phyloP scores from a whole-genome alignment of 257 asterid species.

The Cruciata laevipes region DNA sequence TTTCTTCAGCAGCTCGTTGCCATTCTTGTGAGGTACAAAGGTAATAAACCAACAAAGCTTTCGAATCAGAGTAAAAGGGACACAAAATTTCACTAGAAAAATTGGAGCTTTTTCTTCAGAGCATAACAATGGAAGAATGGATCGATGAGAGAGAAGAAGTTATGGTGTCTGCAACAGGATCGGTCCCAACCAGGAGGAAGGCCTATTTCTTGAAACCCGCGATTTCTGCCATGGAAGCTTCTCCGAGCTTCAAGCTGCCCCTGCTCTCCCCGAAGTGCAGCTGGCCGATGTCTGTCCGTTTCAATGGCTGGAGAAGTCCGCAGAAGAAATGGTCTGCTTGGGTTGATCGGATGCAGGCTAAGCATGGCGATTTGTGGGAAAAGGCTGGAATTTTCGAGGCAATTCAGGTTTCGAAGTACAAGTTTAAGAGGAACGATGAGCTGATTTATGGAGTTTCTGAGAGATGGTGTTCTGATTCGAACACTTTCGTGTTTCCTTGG shows the following conservation, averaged over 20 bases:
- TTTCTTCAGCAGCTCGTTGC: too few relatives aligned
- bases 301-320: conserved; percentile 25
- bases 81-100: background rate
- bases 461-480: conserved; percentile 36
- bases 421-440: conserved; percentile 14
- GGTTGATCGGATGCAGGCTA: conserved; percentile 20
- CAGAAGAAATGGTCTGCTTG: conserved; percentile 24
- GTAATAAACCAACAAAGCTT: too few relatives aligned
- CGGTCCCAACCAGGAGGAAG: conserved; percentile 14
- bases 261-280: conserved; percentile 20
- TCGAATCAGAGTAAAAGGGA: too few relatives aligned
- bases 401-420: conserved; percentile 19
- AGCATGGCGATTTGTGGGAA: conserved; percentile 21
- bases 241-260: conserved; percentile 27
- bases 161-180: conserved; percentile 33
- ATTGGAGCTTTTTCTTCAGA: background rate
- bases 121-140: conserved; percentile 11
- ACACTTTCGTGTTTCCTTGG: conserved; percentile 39
- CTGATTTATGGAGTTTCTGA: conserved; percentile 28
- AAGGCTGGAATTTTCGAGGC: conserved; percentile 32
- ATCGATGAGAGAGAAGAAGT: conserved; percentile 27
- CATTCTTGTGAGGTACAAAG: too few relatives aligned
- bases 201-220: conserved; percentile 28
- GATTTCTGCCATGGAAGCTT: conserved; percentile 12
- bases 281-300: conserved; percentile 27